These are phyloP conservation scores for Avena insularis DNA, from an alignment of 176 grass and related monocot species.

Conservation along the genomic window DNA sequence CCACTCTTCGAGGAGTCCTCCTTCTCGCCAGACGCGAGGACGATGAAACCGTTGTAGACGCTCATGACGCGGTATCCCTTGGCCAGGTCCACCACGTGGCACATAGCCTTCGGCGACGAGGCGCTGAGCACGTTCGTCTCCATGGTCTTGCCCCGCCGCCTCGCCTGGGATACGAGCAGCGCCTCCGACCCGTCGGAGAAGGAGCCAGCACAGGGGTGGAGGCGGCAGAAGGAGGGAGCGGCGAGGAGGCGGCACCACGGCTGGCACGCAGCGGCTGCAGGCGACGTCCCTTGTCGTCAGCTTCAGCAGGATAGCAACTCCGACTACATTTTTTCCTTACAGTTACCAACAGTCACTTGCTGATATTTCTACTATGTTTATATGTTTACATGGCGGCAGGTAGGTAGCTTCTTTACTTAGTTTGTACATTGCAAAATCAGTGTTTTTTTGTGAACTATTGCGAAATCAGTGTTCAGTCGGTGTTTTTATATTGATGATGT, in stretches of 20 bases:
- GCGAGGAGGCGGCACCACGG: background rate
- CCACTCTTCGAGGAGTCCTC: background rate
- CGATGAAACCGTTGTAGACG: background rate
- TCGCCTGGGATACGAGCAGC: background rate
- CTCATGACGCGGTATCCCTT: background rate
- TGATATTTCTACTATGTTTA: too few species aligned
- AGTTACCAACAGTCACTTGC: too few species aligned
- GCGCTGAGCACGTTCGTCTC: background rate
- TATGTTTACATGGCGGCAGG: too few species aligned
- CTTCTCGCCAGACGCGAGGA: background rate
- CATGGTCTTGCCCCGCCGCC: background rate
- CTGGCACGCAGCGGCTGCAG: background rate
- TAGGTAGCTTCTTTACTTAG: too few species aligned
- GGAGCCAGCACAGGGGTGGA: background rate
- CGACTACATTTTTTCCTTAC: too few species aligned
- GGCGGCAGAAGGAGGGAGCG: background rate
- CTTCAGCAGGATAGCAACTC: too few species aligned
- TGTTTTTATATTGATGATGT: too few species aligned
- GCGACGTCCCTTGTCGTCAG: background rate
- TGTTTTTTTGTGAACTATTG: too few species aligned
- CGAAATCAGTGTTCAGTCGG: too few species aligned
- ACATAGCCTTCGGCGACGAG: background rate
- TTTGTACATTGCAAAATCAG: too few species aligned
- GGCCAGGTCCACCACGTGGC: background rate
- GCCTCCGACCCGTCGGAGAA: background rate